These are phyloP conservation scores for Blastocystis sp. DNA, from an alignment of 352 stramenopile species.

Conservation along the genomic window DNA sequence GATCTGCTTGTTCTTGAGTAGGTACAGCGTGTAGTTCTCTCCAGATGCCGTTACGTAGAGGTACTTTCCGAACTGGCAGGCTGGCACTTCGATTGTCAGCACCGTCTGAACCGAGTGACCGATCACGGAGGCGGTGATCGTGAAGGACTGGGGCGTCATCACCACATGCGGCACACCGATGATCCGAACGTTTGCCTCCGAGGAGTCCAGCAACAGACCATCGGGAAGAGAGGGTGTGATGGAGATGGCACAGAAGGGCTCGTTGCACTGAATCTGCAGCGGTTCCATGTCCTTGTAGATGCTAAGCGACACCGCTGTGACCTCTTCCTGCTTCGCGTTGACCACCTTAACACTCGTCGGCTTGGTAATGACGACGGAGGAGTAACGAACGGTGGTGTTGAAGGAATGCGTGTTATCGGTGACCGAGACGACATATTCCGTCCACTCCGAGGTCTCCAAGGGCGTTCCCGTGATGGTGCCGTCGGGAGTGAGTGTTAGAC, in stretches of 20 bases:
- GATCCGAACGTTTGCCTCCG: neutral
- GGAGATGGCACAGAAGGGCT: neutral
- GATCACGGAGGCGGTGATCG: neutral
- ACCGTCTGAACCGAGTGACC: neutral
- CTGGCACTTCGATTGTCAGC: neutral
- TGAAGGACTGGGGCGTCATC: neutral
- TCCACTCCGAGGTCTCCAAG: neutral
- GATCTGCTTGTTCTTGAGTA: neutral
- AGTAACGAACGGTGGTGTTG: neutral
- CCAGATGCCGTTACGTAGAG: neutral
- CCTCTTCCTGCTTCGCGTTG: neutral
- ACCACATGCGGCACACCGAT: neutral
- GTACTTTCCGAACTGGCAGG: neutral
- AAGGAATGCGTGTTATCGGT: neutral
- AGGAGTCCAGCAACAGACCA: neutral
- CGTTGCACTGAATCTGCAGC: neutral
- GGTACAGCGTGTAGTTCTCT: neutral
- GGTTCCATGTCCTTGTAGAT: neutral
- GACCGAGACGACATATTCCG: neutral
- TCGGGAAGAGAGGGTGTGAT: neutral
- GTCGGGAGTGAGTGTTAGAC: neutral
- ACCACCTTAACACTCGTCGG: neutral
- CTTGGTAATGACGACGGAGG: too few species aligned
- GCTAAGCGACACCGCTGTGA: neutral
- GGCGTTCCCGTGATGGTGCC: neutral